Base-by-base conservation (phyloP, 805 yeast genomes). In the Zygoascus ofunaensis region DNA sequence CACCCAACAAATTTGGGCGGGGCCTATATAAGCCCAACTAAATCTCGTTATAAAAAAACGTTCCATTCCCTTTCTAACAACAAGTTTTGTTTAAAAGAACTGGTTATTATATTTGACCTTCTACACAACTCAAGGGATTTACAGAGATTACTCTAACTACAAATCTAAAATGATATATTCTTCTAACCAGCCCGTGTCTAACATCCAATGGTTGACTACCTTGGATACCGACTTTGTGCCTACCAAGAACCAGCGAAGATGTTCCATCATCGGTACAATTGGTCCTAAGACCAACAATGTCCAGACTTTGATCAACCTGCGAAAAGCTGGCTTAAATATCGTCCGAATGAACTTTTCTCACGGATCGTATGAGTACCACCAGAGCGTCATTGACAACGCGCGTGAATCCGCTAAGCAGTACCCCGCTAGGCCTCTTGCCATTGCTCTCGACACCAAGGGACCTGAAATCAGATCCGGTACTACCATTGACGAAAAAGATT, bases 401-500 rank as follows among this genome's bases (percentile, higher is more conserved):
- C 83, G 94, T 72, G 80, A 87, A 70, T 87, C 97, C 53, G 96
- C 85, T 71, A 80, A 80, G 68, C 66, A 82, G 46, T 87, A 82
- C 69, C 79, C 84, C 55, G 97, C 97, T 63, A 86, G 97, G 73
- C 98, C 97, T 45, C 76, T 92, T 61, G 97, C 96, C 51, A 89
- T 92, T 69, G 98, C 98, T 54, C 80, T 92, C 60, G 98, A 92
- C 70, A 92, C 97, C 68, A 92, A 92, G 79, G 98, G 98, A 58
- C 98, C 98, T 53, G 98, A 92, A 74, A 92, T 92, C 73, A 86
- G 98, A 79, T 90, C 98, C 48, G 98, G 98, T 70, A 80, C 87
- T 68, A 92, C 98, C 58, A 66, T 70, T 52, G 85, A 76, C 60
- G 84, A 77, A 48, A 68, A 70, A 49, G 98, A 92, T 65, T 87